These are phyloP conservation scores for Dioszegia crocea DNA, from an alignment of 768 basidiomycete genomes.

Conservation along the genomic window DNA sequence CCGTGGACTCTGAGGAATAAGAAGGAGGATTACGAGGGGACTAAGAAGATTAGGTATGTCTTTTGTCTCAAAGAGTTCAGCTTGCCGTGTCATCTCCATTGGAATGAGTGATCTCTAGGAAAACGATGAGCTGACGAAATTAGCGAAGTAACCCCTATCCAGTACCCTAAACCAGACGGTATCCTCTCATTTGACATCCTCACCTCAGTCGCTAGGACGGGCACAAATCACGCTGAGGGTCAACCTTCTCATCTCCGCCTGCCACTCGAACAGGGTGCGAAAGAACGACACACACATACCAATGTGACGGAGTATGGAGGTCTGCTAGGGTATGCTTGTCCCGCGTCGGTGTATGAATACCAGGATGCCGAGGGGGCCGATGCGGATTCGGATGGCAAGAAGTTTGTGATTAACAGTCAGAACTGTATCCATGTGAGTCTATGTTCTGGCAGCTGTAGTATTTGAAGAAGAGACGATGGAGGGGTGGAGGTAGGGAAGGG, in stretches of 20 bases:
- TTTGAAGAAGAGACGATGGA: background rate
- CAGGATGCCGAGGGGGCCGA: slow-evolving; percentile 62
- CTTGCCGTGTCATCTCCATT: no score
- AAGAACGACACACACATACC: slow-evolving; percentile 64
- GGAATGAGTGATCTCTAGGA: no score
- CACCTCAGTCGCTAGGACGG: slow-evolving; percentile 82
- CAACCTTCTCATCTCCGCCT: slow-evolving; percentile 85
- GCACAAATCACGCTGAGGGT: slow-evolving; percentile 95
- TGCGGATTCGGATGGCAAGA: slow-evolving; percentile 71
- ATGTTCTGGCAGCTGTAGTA: background rate
- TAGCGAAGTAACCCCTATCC: slow-evolving; percentile 65
- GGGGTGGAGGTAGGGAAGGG: no score
- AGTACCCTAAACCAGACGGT: slow-evolving; percentile 80
- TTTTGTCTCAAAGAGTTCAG: no score
- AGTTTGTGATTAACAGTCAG: slow-evolving; percentile 94
- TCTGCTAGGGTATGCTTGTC: slow-evolving; percentile 81
- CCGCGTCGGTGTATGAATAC: slow-evolving; percentile 96
- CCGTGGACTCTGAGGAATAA: slow-evolving; percentile 88
- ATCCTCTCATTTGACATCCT: slow-evolving; percentile 89
- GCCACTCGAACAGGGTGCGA: slow-evolving; percentile 55
- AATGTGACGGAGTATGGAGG: slow-evolving; percentile 76
- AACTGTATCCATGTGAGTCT: slow-evolving; percentile 48
- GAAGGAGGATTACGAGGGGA: slow-evolving; percentile 62
- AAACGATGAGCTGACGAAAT: slow-evolving; percentile 1
- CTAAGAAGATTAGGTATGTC: slow-evolving; percentile 58